Evolutionary conservation across 768 basidiomycete genomes (phyloP), one percentile per base, ranked within the genome.

Genomic region (Kwoniella mangroviensis): DNA sequence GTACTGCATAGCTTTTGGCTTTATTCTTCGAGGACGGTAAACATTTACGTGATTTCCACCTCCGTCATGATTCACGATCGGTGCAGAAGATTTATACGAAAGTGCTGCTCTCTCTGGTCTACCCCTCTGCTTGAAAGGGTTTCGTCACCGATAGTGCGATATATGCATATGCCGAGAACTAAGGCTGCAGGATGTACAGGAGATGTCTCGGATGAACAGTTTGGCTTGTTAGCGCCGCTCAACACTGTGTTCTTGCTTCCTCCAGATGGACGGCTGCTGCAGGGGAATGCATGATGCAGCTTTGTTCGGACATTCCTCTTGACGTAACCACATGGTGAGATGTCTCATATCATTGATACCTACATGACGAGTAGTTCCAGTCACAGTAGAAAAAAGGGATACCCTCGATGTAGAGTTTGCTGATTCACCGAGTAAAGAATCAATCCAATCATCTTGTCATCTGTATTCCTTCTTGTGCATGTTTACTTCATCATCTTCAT

Each of bases 141-240:
- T 34, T 34, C 34, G 9, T 5, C 34, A 34, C 34, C 34, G 34
- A 7, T 34, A 34, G 26, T 13, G 22, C 21, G 28, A 57, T 57
- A 34, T 17, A 34, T 26, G 26, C 15, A 34, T 26, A 57, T 26
- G 45, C 12, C 10, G 45, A 49, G 45, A 49, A 49, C 45, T 12
- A 34, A 34, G 34, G 34, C 34, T 34, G 34, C 9, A 34, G 9
- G 34, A 34, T n/a, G 53, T 54, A 21, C 21, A 5, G 15, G 24
- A n/a, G n/a, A 42, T 60, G 58, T 60, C 58, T 60, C 58, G 58
- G 58, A 60, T n/a, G 58, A 60, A 60, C 58, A 41, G 58, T 42
- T 24, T 60, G 56, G 40, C 34, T 34, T 34, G 6, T 34, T 34
- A 34, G 34, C 34, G 34, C 34, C 34, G 34, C 34, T 34, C 34